Evolutionary conservation across 805 yeast species (phyloP), one percentile per base, ranked within the genome.

Genomic region (Yamadazyma paraphyllophila): DNA sequence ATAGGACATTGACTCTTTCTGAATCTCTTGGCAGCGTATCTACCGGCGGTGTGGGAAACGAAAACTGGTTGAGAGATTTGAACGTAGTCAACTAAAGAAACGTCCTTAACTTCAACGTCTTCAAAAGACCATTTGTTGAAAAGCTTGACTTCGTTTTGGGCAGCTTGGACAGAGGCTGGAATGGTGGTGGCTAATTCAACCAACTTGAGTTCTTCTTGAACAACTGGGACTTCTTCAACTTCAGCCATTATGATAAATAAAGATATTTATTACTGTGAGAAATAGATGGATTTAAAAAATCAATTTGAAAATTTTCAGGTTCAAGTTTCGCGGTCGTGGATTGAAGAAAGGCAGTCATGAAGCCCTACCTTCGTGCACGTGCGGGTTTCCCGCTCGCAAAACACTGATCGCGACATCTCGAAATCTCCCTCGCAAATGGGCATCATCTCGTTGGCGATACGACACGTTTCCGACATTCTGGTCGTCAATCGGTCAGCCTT

Each of bases 1-100:
- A 94, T 85, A 71, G 98, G 98, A 82, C 97, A 91, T 83, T 94
- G 99, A 63, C 98, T 94, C 87, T 94, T 94, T 86, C 98, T 91
- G 88, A 94, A 94, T 80, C 99, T 91, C 89, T 94, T 94, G 80
- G 88, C 76, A 68, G 98, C 98, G 81, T 92, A 94, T 79, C 97
- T 92, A 76, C 99, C 99, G 67, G 99, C 97, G 67, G 98, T 89
- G 94, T 94, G 99, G 69, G 97, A 81, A 57, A 91, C 94, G 69
- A 90, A 94, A 67, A 90, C 96, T 73, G 99, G 97, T 75, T 87
- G 88, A 78, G 95, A 87, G 78, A 94, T 80, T 82, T 92, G 98
- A 66, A 94, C 79, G 94, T 94, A 94, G 80, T 94, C 99, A 68
- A 94, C 90, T 74, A 94, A 83, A 58, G 99, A 92, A 71, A 95